phyloP scores from a whole-genome alignment of 257 asterid species.

The Capsicum chinense region DNA sequence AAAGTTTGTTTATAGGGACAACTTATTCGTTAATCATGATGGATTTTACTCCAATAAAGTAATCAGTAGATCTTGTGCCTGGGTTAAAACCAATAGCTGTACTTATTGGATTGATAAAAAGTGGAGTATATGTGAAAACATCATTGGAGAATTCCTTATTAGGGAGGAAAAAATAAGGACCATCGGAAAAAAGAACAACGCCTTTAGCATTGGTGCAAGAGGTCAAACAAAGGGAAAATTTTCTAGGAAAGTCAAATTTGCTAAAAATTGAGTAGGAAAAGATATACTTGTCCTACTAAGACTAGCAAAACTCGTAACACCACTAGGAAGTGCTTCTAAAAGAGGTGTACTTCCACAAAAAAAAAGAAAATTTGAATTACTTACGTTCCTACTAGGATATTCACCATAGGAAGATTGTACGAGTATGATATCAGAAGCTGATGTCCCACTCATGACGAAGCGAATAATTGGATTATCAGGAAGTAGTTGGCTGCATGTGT shows the following conservation, averaged over 20 bases:
- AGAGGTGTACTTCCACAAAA: slow-evolving; percentile 39
- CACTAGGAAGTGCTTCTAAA: too few species aligned
- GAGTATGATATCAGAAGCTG: slow-evolving; percentile 44
- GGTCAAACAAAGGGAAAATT: slow-evolving; percentile 52
- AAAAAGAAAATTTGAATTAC: slow-evolving; percentile 35
- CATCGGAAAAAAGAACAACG: slow-evolving; percentile 46
- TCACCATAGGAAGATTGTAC: slow-evolving; percentile 47
- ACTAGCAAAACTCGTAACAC: too few species aligned
- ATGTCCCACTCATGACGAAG: slow-evolving; percentile 36
- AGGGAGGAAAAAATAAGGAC: slow-evolving; percentile 48
- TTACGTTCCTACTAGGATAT: slow-evolving; percentile 40
- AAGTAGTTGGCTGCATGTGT: slow-evolving; percentile 43
- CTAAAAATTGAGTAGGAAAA: too few species aligned
- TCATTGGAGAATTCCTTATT: slow-evolving; percentile 30
- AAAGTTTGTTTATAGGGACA: slow-evolving; percentile 38
- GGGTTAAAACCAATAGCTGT: slow-evolving; percentile 33
- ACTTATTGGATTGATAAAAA: slow-evolving; percentile 39
- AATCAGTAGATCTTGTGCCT: slow-evolving; percentile 46
- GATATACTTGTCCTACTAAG: too few species aligned
- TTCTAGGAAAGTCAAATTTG: slow-evolving; percentile 38
- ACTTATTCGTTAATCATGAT: slow-evolving; percentile 36
- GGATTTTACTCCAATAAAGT: slow-evolving; percentile 53
- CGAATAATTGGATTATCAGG: slow-evolving; percentile 26
- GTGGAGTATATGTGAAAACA: slow-evolving; percentile 47
- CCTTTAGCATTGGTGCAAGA: slow-evolving; percentile 36